Base-by-base conservation (phyloP, 2,329 filamentous ascomycete genomes). In the Xylariaceae sp. region DNA sequence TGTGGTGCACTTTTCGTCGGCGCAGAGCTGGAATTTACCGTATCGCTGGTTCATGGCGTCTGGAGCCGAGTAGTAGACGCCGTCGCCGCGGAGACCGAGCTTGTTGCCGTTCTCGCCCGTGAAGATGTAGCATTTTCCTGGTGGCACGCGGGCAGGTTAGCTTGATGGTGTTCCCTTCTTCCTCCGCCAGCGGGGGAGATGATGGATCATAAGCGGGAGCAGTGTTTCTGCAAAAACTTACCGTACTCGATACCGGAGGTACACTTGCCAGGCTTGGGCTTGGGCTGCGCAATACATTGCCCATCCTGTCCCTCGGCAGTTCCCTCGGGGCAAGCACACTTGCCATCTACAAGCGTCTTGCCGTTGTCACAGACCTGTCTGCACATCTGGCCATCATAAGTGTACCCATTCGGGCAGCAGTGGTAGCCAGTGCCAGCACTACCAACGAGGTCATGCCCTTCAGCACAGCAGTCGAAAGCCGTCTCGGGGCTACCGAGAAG, bases 381-480 rank as follows among this genome's bases (percentile, higher is more conserved):
- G 39, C 56, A 58, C 19, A 39, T 39, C 26, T 53, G 30, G 37
- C 56, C 56, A n/a, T 58, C 56, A 9, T 29, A 58, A 11, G n/a
- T 26, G 32, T 47, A 58, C 27, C 56, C 56, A 30, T 46, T 55
- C 27, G 52, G 45, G 50, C 56, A 58, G 32, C 56, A 58, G 32
- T 53, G 56, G 19, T 58, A 58, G 6, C 56, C 56, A 30, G 31
- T 34, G 6, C 55, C 11, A 32, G 52, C 27, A 34, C 43, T 9
- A 12, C 56, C 56, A 32, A 34, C 56, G 19, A 58, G 8, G 27
- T 58, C 56, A 19, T 58, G 56, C 5, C 56, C 56, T 2, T 55
- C 42, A 6, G 56, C 56, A 34, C 56, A 58, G 53, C 56, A 58
- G 56, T 58, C 56, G 5, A 58, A 58, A 1, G 56, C 56, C 0